A percentile compares a stretch with the other conserved stretches of the same genome.
Evolutionary conservation across 78 protist genomes (phyloP).

Genomic region (Cavenderia fasciculata): DNA sequence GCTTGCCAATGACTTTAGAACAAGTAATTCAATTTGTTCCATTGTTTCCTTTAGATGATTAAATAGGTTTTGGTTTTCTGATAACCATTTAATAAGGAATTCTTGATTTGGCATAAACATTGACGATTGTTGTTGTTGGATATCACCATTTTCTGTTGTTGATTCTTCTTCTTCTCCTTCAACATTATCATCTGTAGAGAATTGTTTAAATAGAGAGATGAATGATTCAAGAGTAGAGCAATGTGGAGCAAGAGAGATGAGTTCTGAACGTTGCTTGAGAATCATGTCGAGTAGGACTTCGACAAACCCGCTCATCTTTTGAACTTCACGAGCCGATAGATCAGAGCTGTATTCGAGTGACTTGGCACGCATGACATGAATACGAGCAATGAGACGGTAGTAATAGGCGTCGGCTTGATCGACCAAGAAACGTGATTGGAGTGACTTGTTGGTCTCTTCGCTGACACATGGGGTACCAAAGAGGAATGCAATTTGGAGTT

Average conservation of each 20-base stretch:
- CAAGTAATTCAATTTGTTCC: slow-evolving; percentile 5
- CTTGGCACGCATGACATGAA: slow-evolving; percentile 47
- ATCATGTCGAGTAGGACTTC: slow-evolving; percentile 21
- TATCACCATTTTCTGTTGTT: neutral
- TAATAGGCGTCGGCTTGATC: slow-evolving; percentile 62
- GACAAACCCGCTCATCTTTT: slow-evolving; percentile 44
- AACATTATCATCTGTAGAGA: too few species aligned
- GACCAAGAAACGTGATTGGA: neutral
- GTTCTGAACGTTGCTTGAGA: slow-evolving; percentile 3
- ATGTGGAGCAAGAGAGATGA: neutral
- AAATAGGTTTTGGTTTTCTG: neutral
- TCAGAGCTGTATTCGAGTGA: slow-evolving; percentile 39
- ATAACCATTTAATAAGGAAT: neutral
- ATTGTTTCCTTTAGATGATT: neutral
- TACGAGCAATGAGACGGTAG: slow-evolving; percentile 52
- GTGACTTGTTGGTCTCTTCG: neutral
- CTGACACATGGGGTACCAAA: neutral
- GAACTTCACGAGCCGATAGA: slow-evolving; percentile 49
- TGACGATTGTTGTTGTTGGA: neutral
- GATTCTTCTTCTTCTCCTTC: too few species aligned
- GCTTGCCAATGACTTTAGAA: too few species aligned
- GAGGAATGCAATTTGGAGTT: slow-evolving; percentile 32
- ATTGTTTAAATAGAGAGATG: neutral
- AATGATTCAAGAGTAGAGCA: slow-evolving; percentile 11
- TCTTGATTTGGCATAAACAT: neutral